Base-by-base conservation (phyloP, 768 basidiomycete genomes). In the Hericium alpestre region DNA sequence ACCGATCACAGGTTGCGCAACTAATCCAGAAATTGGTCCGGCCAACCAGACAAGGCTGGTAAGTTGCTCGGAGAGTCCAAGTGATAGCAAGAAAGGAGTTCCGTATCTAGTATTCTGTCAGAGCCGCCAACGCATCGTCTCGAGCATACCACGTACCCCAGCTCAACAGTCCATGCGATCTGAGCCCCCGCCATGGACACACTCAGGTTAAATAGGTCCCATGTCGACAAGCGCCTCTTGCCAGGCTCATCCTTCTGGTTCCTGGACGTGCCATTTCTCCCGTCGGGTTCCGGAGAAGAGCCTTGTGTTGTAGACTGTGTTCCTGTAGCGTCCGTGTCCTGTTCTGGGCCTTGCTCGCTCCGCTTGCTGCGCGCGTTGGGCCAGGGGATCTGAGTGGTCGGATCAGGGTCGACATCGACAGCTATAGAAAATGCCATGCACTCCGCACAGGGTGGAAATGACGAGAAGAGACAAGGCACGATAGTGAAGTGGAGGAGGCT, bases 1-100 rank as follows among this genome's bases (percentile, higher is more conserved):
- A 91, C 95, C 96, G 64, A 99, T 96, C 56, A 98, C 77, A n/a
- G 96, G 96, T 69, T 99, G 96, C 4, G 93, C 93, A 53, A 99
- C 75, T 49, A 99, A 76, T 15, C 96, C 96, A 60, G 90, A 93
- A 59, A 99, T 91, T 4, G 96, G 96, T 10, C 95, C 90, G 56
- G 89, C 90, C 40, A 91, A 78, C 96, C 96, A 99, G 38, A 99
- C 95, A 8, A 97, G 79, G 55, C 90, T 88, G 0, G 96, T 97
- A 15, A 93, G 74, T 66, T 91, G 85, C 67, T 93, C 94, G 0
- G 92, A 86, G 25, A 98, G 73, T 7, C 87, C 87, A 18, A 88
- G 75, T 37, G 77, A 78, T 13, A 95, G 77, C 40, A 98, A 75
- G 69, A 96, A 96, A 1, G 95, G 95, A 4, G 95, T 97, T 39